These are phyloP conservation scores for Penicillium ucsense DNA, from an alignment of 495 filamentous ascomycete species.

Conservation along the genomic window DNA sequence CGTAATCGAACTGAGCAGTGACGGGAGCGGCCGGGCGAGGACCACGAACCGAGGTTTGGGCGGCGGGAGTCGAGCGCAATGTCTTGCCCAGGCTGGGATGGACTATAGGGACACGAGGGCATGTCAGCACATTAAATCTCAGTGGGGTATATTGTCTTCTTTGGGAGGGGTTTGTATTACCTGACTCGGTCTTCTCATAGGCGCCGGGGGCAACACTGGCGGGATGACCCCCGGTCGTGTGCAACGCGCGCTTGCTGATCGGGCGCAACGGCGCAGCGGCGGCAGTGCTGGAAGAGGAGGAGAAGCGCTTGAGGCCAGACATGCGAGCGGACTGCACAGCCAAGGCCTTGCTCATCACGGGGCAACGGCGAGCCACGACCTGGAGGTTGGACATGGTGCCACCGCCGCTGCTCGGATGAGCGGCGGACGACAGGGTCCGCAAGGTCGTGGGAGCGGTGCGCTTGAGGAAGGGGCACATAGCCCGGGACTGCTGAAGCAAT, in stretches of 20 bases:
- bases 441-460: constrained; percentile 84
- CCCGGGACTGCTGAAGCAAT: constrained; percentile 83
- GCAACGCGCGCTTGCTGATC: constrained; percentile 58
- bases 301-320: constrained; percentile 36
- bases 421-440: constrained; percentile 77
- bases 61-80: constrained; percentile 10
- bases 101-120: constrained; percentile 5
- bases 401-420: constrained; percentile 59
- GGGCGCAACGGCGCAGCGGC: constrained; percentile 22
- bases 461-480: constrained; percentile 94
- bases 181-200: constrained; percentile 49
- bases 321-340: constrained; percentile 71
- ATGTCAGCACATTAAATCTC: constrained; percentile 3
- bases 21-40: constrained; percentile 35
- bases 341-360: constrained; percentile 96
- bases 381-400: constrained; percentile 96
- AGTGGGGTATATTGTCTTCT: not conserved
- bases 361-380: constrained; percentile 87
- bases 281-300: constrained; percentile 33
- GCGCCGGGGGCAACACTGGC: constrained; percentile 60
- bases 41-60: constrained; percentile 21
- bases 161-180: constrained; percentile 26
- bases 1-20: constrained; percentile 68
- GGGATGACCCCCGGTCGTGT: constrained; percentile 64
- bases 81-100: constrained; percentile 25